Conservation (phyloP, 2,329 filamentous ascomycete genomes). For the Neofusicoccum parvum region DNA sequence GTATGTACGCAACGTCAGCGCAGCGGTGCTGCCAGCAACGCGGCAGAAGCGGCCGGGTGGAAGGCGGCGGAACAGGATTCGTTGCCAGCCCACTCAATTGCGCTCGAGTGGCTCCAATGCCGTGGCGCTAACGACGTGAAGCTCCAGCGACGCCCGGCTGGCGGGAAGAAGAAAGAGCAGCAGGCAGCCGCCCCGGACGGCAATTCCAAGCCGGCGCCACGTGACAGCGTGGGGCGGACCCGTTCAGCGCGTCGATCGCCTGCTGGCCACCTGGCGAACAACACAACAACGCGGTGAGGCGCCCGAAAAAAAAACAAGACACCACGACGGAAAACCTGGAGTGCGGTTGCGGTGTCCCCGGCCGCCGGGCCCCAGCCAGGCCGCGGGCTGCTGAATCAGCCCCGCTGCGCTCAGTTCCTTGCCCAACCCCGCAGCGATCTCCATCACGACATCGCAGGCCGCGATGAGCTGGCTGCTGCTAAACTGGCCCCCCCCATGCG, state of each 20-base stretch:
- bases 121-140: too few species aligned
- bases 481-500: neutral
- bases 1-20: too few species aligned
- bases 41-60: too few species aligned
- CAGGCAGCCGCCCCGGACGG: neutral
- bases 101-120: too few species aligned
- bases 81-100: neutral
- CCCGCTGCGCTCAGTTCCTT: neutral
- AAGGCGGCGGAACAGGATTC: neutral
- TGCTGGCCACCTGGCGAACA: neutral
- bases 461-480: conserved; percentile 5
- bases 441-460: conserved; percentile 11
- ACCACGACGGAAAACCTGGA: too few species aligned
- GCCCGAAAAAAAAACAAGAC: neutral
- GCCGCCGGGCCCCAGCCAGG: too few species aligned
- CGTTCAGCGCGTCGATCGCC: neutral
- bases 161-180: neutral
- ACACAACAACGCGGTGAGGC: neutral
- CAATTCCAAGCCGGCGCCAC: neutral
- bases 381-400: neutral
- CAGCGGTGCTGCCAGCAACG: too few species aligned
- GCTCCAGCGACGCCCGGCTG: neutral
- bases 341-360: too few species aligned
- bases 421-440: conserved; percentile 12
- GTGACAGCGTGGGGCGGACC: neutral